Evolutionary conservation across 2,329 filamentous ascomycete genomes (phyloP).

Genomic region (Penicillium sp.): DNA sequence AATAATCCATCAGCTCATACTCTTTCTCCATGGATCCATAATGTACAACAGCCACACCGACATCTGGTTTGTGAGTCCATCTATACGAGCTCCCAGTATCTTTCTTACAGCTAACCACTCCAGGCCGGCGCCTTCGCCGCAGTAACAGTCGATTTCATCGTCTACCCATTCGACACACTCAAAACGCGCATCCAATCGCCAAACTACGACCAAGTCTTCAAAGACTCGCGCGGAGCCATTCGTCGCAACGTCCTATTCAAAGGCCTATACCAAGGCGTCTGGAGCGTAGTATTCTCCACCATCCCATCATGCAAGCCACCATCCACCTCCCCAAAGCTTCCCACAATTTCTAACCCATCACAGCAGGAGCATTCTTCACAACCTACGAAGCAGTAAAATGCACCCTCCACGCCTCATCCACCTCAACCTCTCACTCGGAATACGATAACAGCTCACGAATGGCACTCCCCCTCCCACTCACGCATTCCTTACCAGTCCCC

Average conservation of each 20-base stretch:
- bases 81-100: background rate
- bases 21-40: background rate
- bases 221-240: constrained; percentile 51
- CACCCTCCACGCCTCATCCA: constrained; percentile 52
- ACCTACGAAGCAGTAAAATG: constrained; percentile 76
- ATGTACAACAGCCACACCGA: constrained; percentile 53
- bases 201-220: constrained; percentile 65
- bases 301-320: constrained; percentile 66
- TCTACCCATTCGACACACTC: constrained; percentile 84
- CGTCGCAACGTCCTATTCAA: constrained; percentile 57
- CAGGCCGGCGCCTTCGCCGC: constrained; percentile 81
- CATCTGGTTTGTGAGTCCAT: constrained; percentile 51
- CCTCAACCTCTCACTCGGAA: constrained; percentile 4
- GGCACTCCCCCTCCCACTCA: constrained; percentile 20
- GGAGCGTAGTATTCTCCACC: constrained; percentile 77
- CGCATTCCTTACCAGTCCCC: constrained; percentile 56
- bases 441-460: background rate
- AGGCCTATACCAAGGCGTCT: constrained; percentile 81
- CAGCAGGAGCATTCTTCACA: constrained; percentile 81
- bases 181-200: constrained; percentile 81
- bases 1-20: too few relatives aligned
- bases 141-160: constrained; percentile 75
- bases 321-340: too few relatives aligned
- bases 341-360: background rate
- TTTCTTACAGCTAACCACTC: background rate